A percentile compares a stretch with the other conserved stretches of the same genome.
These are phyloP conservation scores for Diaporthe nobilis DNA, from an alignment of 2,329 filamentous ascomycete species.

Conservation along the genomic window DNA sequence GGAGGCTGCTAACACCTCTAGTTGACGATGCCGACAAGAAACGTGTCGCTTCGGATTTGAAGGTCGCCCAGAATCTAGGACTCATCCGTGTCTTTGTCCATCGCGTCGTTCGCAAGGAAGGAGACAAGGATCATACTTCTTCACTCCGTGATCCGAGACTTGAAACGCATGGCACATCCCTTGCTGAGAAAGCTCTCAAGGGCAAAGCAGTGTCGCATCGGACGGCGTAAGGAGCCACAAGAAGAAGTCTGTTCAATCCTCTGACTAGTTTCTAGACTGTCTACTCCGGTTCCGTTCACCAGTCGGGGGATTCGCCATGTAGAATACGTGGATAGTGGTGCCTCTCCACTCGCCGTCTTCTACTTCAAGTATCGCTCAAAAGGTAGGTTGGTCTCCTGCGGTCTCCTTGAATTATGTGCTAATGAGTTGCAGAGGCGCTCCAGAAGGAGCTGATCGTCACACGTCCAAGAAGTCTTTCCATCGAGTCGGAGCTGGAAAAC, in stretches of 20 bases:
- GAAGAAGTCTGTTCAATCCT: background rate
- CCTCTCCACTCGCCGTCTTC: conserved; percentile 48
- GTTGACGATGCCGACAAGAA: conserved; percentile 34
- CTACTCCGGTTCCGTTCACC: background rate
- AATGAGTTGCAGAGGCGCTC: conserved; percentile 47
- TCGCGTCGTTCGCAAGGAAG: background rate
- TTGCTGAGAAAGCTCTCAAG: conserved; percentile 54
- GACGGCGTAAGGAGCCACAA: conserved; percentile 46
- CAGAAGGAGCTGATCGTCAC: conserved; percentile 51
- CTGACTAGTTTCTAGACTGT: background rate
- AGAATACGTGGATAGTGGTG: conserved; percentile 32
- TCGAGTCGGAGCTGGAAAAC: conserved; percentile 41
- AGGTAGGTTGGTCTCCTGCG: conserved; percentile 36
- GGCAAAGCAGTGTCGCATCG: conserved; percentile 52
- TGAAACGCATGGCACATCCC: background rate
- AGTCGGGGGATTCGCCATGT: too few species aligned
- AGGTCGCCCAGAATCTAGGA: conserved; percentile 13
- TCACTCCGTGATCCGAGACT: background rate
- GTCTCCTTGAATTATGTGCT: background rate
- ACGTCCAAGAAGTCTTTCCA: conserved; percentile 43
- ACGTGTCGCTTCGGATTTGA: conserved; percentile 7
- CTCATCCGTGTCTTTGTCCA: background rate
- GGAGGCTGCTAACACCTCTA: background rate
- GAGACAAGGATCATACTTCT: too few species aligned
- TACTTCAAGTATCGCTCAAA: conserved; percentile 52